Evolutionary conservation across 225 moss, liverwort and hornwort species (phyloP), one percentile per base, ranked within the genome.

Genomic region (Sphagnum contortum): DNA sequence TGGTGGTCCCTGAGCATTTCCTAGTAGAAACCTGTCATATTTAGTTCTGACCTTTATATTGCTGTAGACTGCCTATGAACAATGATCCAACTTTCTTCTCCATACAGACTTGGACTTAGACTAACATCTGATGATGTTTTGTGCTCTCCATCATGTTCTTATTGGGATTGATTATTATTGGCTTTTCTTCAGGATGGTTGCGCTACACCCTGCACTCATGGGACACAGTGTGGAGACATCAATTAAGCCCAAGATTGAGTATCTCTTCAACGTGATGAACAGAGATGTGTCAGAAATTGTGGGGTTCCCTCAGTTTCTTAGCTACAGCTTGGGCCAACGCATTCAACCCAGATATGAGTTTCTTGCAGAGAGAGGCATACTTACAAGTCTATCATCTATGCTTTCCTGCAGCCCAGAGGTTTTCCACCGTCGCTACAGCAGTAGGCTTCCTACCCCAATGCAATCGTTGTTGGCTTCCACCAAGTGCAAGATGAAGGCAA

Each of bases 191-290:
- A 88, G 86, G 76, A 69, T 89, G 73, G 69, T 81, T 45, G 79
- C 81, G 60, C 65, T 77, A 29, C 79, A 81, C 50, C 86, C 86
- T 47, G 79, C 78, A 57, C 50, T 89, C 13, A 77, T 86, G 62
- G 79, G 83, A 60, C 86, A 79, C 60, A 86, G 83, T 69, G 73
- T 89, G 83, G 86, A 86, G 71, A 77, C 73, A 5, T 74, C 81
- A 56, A 81, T 89, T 67, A 86, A 89, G 70, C 89, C 89, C 14
- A 89, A 89, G 75, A 79, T 89, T 69, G 65, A 76, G 64, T 89
- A 83, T 74, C 86, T 89, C 57, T 45, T 83, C 61, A 76, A 79
- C 45, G 83, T 79, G 63, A 82, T 89, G 83, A 72, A 83, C 50
- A 72, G 77, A 50, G 73, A 73, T 64, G 70, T 80, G 49, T 55